Conservation (phyloP, 306 rosid species). For the Inga oerstediana region DNA sequence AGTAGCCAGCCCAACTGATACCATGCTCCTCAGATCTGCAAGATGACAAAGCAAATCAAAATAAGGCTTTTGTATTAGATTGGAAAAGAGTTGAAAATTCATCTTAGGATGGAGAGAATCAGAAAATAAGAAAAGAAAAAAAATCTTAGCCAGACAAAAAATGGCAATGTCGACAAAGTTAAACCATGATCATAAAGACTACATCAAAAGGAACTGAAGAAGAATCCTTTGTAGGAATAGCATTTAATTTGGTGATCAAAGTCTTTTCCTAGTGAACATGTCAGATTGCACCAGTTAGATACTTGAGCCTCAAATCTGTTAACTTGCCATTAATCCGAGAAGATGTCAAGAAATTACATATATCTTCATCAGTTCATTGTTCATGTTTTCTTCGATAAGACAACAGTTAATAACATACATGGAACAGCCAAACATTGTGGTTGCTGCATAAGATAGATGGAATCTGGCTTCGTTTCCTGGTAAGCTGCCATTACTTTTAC, state of each 20-base stretch:
- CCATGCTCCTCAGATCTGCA: slow-evolving; percentile 92
- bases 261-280: background rate
- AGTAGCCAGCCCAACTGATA: slow-evolving; percentile 74
- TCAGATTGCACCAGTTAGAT: background rate
- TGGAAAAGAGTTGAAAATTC: slow-evolving; percentile 9
- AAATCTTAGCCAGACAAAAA: background rate
- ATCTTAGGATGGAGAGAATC: slow-evolving; percentile 2
- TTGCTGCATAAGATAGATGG: slow-evolving; percentile 76
- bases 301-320: slow-evolving; percentile 2
- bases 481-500: slow-evolving; percentile 71
- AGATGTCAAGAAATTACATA: background rate
- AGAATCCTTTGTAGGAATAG: background rate
- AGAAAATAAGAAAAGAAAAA: background rate
- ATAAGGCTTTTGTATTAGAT: background rate
- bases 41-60: slow-evolving; percentile 32
- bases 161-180: background rate
- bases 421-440: slow-evolving; percentile 94
- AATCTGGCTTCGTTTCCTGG: slow-evolving; percentile 53
- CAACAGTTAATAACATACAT: slow-evolving; percentile 49
- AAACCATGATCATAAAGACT: background rate
- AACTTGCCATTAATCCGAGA: background rate
- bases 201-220: background rate
- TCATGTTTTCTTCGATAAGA: background rate
- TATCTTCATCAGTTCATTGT: background rate
- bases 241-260: slow-evolving; percentile 1